Percentiles rank a stretch among this genome's conserved stretches.
Conservation (phyloP, 2,329 filamentous ascomycete genomes). For the Colletotrichum gigasporum region DNA sequence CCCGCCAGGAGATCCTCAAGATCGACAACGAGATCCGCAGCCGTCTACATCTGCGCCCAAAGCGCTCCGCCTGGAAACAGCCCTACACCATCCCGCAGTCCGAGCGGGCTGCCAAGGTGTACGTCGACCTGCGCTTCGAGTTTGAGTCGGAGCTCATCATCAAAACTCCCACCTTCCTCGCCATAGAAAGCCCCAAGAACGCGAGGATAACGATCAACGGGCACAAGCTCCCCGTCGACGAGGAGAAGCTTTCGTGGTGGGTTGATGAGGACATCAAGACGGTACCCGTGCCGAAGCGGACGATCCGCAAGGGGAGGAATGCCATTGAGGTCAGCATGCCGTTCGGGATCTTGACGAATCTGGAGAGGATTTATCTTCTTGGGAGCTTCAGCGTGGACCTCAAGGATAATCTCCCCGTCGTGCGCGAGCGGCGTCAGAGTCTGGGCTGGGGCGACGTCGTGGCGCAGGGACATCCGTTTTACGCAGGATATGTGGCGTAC, state of each 20-base stretch:
- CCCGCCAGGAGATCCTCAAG: conserved; percentile 36
- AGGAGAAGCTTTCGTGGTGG: conserved; percentile 35
- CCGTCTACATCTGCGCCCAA: conserved; percentile 36
- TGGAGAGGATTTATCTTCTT: conserved; percentile 42
- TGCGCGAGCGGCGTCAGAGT: background rate
- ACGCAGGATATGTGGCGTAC: conserved; percentile 37
- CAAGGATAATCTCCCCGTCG: conserved; percentile 7
- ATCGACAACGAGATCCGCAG: conserved; percentile 41
- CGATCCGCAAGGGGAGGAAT: conserved; percentile 36
- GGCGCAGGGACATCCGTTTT: conserved; percentile 36
- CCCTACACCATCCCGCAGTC: conserved; percentile 37
- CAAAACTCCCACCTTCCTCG: conserved; percentile 29
- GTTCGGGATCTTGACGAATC: conserved; percentile 40
- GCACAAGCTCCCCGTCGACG: background rate
- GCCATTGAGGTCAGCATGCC: conserved; percentile 36
- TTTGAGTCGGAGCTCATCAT: conserved; percentile 36
- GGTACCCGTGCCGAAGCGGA: conserved; percentile 32
- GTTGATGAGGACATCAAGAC: conserved; percentile 42
- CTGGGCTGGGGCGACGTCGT: conserved; percentile 39
- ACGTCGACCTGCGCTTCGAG: conserved; percentile 36
- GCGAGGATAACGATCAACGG: conserved; percentile 36
- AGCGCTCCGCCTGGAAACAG: conserved; percentile 38
- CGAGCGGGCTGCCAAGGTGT: conserved; percentile 33
- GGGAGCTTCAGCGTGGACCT: conserved; percentile 39
- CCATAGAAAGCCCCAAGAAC: conserved; percentile 38